phyloP scores from a whole-genome alignment of 768 basidiomycete genomes.

The Boletales sp. region DNA sequence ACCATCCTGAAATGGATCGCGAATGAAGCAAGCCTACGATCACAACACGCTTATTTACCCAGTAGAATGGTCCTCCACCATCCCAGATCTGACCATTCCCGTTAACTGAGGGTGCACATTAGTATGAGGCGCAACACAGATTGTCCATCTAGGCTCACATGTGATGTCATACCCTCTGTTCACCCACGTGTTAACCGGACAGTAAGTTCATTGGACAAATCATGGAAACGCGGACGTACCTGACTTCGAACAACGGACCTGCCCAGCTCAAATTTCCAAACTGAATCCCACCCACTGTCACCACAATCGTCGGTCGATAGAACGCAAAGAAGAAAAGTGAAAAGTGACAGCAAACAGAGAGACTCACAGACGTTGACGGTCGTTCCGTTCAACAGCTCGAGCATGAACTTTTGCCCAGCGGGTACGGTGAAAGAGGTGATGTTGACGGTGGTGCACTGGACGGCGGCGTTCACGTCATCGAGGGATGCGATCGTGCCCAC shows the following conservation, averaged over 20 bases:
- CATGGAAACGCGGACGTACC: slow-evolving; percentile 27
- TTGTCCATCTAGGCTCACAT: slow-evolving; percentile 33
- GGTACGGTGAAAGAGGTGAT: slow-evolving; percentile 57
- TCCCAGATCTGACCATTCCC: slow-evolving; percentile 41
- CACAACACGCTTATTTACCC: slow-evolving; percentile 27
- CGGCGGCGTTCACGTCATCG: slow-evolving; percentile 47
- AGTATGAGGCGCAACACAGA: neutral
- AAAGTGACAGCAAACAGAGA: neutral
- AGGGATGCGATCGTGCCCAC: slow-evolving; percentile 53
- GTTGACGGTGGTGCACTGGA: slow-evolving; percentile 55
- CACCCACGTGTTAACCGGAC: neutral
- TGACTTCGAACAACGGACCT: slow-evolving; percentile 53
- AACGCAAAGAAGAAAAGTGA: too few relatives aligned
- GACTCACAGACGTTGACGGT: slow-evolving; percentile 57
- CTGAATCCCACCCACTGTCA: slow-evolving; percentile 50
- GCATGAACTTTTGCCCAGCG: slow-evolving; percentile 46
- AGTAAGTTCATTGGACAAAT: too few relatives aligned
- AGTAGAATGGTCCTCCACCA: slow-evolving; percentile 42
- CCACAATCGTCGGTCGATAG: neutral
- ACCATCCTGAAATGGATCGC: slow-evolving; percentile 23
- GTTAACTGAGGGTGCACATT: slow-evolving; percentile 24
- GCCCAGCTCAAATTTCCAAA: slow-evolving; percentile 53
- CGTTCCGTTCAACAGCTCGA: slow-evolving; percentile 44
- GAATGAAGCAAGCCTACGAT: neutral
- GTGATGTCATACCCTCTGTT: slow-evolving; percentile 45